These are phyloP conservation scores for Colletotrichum tofieldiae DNA, from an alignment of 2,329 filamentous ascomycete species.

Conservation along the genomic window DNA sequence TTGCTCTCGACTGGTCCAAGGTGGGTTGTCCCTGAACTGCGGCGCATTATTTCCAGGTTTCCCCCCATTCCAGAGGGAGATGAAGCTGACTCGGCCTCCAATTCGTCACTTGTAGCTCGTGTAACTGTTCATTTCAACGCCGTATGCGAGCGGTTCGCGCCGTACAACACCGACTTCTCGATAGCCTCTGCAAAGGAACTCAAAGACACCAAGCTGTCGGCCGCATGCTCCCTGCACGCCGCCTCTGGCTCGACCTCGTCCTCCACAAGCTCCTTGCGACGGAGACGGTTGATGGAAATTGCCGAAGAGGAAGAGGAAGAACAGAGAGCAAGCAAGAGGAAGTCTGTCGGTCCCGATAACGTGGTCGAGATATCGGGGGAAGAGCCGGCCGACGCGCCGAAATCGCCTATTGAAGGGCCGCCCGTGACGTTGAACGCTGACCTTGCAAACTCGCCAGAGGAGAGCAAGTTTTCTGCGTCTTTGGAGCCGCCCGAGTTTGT, in stretches of 20 bases:
- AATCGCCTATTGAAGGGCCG: conserved; percentile 50
- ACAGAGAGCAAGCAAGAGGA: conserved; percentile 70
- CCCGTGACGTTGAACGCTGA: conserved; percentile 68
- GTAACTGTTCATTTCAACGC: conserved; percentile 82
- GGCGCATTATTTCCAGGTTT: conserved; percentile 25
- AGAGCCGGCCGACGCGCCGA: conserved; percentile 48
- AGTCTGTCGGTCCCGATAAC: conserved; percentile 67
- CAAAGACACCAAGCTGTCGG: conserved; percentile 88
- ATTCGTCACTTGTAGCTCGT: conserved; percentile 72
- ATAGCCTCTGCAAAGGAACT: conserved; percentile 84
- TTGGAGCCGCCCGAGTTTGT: conserved; percentile 68
- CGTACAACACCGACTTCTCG: conserved; percentile 88
- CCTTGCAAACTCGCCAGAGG: conserved; percentile 66
- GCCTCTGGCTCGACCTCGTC: conserved; percentile 90
- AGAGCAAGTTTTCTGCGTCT: conserved; percentile 65
- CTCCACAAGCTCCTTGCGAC: conserved; percentile 83
- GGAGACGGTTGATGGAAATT: conserved; percentile 89
- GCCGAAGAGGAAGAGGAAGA: conserved; percentile 93
- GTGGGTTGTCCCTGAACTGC: conserved; percentile 64
- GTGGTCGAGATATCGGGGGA: conserved; percentile 45
- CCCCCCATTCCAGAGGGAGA: conserved; percentile 34
- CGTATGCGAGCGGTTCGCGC: conserved; percentile 81
- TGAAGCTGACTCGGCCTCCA: conserved; percentile 35
- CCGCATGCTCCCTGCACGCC: conserved; percentile 90
- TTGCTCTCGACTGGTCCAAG: conserved; percentile 92